These are phyloP conservation scores for Schwanniomyces sp. DNA, from an alignment of 805 yeast genomes.

Conservation along the genomic window DNA sequence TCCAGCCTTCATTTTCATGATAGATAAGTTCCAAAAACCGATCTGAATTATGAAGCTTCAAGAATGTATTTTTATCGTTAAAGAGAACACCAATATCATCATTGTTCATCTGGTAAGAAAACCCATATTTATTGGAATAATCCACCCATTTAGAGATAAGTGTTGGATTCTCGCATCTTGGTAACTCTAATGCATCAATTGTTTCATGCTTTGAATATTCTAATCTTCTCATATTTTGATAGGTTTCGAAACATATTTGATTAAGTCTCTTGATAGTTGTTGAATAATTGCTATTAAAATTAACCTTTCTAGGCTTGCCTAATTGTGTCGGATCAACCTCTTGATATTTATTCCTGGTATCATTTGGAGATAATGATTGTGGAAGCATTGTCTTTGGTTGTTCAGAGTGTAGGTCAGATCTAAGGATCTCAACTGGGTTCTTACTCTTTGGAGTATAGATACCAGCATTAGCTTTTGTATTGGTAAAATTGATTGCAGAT, in stretches of 20 bases:
- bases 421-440: constrained; percentile 69
- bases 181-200: constrained; percentile 36
- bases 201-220: constrained; percentile 36
- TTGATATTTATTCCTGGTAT: constrained; percentile 82
- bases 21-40: constrained; percentile 62
- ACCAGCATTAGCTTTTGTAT: constrained; percentile 65
- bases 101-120: constrained; percentile 87
- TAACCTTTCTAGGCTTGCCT: constrained; percentile 36
- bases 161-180: constrained; percentile 56
- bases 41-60: constrained; percentile 64
- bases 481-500: constrained; percentile 65
- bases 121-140: constrained; percentile 92
- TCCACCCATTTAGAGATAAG: constrained; percentile 97
- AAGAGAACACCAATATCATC: constrained; percentile 90
- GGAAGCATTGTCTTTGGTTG: constrained; percentile 74
- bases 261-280: constrained; percentile 40
- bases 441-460: constrained; percentile 51
- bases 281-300: constrained; percentile 38
- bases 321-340: constrained; percentile 51
- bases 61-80: constrained; percentile 79
- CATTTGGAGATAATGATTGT: constrained; percentile 88
- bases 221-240: constrained; percentile 40
- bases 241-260: constrained; percentile 35
- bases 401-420: constrained; percentile 68
- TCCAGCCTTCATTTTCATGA: constrained; percentile 47